Evolutionary conservation across 1,284 basidiomycete genomes (phyloP), one percentile per base, ranked within the genome.

Genomic region (Tilletia caries): DNA sequence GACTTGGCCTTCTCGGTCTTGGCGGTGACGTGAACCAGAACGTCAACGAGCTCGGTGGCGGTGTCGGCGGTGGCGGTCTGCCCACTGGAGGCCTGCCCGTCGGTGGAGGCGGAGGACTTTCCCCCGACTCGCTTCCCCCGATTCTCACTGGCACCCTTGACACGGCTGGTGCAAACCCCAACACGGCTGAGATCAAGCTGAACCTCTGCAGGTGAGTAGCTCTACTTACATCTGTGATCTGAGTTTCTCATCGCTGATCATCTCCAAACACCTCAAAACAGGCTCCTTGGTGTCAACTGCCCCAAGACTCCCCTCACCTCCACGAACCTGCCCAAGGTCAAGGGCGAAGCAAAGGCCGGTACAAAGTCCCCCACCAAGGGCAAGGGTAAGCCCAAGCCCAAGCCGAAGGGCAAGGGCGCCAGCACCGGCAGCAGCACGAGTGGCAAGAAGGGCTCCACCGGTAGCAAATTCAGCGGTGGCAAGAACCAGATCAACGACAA

Each of bases 401-500:
- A 62, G 58, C 20, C 25, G n/a, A 43, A 43, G 62, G 13, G 33
- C 27, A 37, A 34, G 62, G 62, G 62, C 58, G 32, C 25, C 25
- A 29, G 32, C 15, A 15, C 20, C 58, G n/a, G n/a, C n/a, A n/a
- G n/a, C n/a, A n/a, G n/a, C 37, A 43, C 27, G 25, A 29, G 62
- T 43, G 33, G 33, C 33, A n/a, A 43, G 25, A 64, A 29, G n/a
- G 20, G 41, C 41, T 34, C 25, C 62, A 33, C 62, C 18, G 62
- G 62, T 18, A 64, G n/a, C 33, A 64, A 64, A 29, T 64, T 43
- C 62, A 64, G 62, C 62, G 62, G 62, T 27, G 62, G 64, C 64
- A 65, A 44, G 41, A 48, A 65, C 29, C 41, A 65, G 64, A 48
- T 48, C 41, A 48, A 43, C 41, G 32, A 43, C 27, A 34, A 64